Base-by-base conservation (phyloP, 2,329 filamentous ascomycete species). In the Sclerotinia minor region DNA sequence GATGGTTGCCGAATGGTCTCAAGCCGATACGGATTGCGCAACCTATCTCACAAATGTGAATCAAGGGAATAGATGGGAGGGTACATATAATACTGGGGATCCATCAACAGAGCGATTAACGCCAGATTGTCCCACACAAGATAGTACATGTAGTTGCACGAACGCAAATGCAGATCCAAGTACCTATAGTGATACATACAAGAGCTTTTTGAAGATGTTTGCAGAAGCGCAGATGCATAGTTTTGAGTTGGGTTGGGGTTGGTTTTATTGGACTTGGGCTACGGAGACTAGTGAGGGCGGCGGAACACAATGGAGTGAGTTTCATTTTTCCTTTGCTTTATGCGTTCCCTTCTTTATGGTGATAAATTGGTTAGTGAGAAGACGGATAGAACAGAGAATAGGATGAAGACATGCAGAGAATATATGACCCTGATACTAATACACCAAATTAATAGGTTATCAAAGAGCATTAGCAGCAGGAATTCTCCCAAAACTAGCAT, bases 221-320 rank as follows among this genome's bases (percentile, higher is more conserved):
- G 95, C 95, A 7, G 90, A 97, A 79, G 95, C 94, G 65, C 95
- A 99, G 81, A 99, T 99, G 92, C 84, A 89, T 74, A 92, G 89
- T 69, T 99, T 98, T 76, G 94, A 98, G 79, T 88, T 89, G 71
- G 92, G 92, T 7, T 95, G 91, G 89, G 95, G 95, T 60, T 99
- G 95, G 95, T 97, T 96, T 81, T 99, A 99, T 80, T 99, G 95
- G 95, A 98, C 94, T 45, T 96, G 95, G 94, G 87, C 93, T 80
- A 97, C 94, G 41, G 94, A 98, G 82, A 84, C 80, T 72, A 89
- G 91, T 60, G 19, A 67, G 21, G 65, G 65, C 9, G 65, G 65
- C 47, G 65, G 65, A 7, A 83, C 88, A 69, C 92, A 97, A 80
- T 99, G 95, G 95, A 97, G 93, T 68, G 41, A 65, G 66, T 68